Evolutionary conservation across 495 filamentous ascomycete genomes (phyloP), one percentile per base, ranked within the genome.

Genomic region (Cryomyces minteri): DNA sequence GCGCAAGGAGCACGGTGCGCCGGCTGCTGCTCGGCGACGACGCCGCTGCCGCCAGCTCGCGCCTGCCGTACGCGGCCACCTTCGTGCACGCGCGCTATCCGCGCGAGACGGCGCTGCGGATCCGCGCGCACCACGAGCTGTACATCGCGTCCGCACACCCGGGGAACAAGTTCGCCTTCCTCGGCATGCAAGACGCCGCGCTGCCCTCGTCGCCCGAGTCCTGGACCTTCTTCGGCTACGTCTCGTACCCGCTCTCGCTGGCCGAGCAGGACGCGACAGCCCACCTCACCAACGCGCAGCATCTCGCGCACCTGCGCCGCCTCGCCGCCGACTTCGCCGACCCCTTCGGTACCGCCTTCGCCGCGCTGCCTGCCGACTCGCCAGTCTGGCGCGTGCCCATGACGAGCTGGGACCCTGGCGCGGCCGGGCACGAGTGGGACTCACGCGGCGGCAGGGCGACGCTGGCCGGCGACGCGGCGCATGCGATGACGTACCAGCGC

Each of bases 401-500:
- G 29, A 51, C 48, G 5, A 46, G 51, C 11, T 57, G 54, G 54
- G 54, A 57, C 46, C 54, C 51, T 0, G 51, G 54, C 1, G 14
- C 33, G 1, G 51, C 48, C 12, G 54, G 54, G 3, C 51, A 49
- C 44, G n/a, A 34, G 10, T 69, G 63, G 18, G 18, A 25, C 2
- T 25, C 18, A 25, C 18, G 49, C 2, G 58, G 51, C 2, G 68
- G 73, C 1, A 53, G 62, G 32, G 60, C 74, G 1, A 70, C 70
- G 0, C 44, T 79, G 25, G 64, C 70, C 5, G 75, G 76, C 4
- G 77, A 80, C 58, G 73, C 76, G 0, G 64, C 72, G 5, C 76
- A 82, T 57, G 64, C 73, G 1, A 80, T 80, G 76, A 65, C 70
- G 0, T 70, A 67, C 50, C 73, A 72, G 40, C 65, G 71, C 18